Base-by-base conservation (phyloP, 306 rosid genomes). In the Betula pendula region DNA sequence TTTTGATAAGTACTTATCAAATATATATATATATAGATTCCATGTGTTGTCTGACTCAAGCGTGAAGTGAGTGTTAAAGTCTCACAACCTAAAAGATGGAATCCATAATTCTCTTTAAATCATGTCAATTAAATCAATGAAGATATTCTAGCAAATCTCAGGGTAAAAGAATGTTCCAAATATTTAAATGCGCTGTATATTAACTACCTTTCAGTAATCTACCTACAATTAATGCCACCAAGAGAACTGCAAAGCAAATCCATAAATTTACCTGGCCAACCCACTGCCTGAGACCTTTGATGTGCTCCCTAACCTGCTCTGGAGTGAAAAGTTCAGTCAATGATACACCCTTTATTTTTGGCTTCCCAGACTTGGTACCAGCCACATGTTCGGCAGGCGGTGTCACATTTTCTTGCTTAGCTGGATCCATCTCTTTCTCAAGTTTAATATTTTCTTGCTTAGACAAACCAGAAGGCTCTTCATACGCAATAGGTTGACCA, bases 331-430 rank as follows among this genome's bases (percentile, higher is more conserved):
- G 77, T 63, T 96, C 98, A 55, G 96, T 92, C 77, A 96, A 62
- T 42, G 99, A 96, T 67, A 96, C 99, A 40, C 96, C 99, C 74
- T 96, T 91, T 78, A 96, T 89, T 83, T 92, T 96, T 77, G 98
- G 96, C 85, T 96, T 96, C 81, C 99, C 97, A 66, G 99, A 92
- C 83, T 95, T 95, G 33, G 97, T 88, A 84, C 89, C 96, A 68
- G 84, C 78, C 19, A 84, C 81, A 80, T 53, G 82, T 79, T 95
- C 99, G 35, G 81, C 51, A 78, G 82, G 75, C 84, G 83, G 97
- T 24, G 27, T 52, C 59, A 69, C 71, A 75, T 75, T 79, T 81
- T 89, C 96, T 87, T 91, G 92, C 75, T 83, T 85, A 76, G 88
- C 85, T 53, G 82, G 86, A 59, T 83, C 94, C 43, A 69, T 55